A percentile compares a stretch with the other conserved stretches of the same genome.
Conservation (phyloP, 148 eudicot species). For the Rhododendron kiyosumense region DNA sequence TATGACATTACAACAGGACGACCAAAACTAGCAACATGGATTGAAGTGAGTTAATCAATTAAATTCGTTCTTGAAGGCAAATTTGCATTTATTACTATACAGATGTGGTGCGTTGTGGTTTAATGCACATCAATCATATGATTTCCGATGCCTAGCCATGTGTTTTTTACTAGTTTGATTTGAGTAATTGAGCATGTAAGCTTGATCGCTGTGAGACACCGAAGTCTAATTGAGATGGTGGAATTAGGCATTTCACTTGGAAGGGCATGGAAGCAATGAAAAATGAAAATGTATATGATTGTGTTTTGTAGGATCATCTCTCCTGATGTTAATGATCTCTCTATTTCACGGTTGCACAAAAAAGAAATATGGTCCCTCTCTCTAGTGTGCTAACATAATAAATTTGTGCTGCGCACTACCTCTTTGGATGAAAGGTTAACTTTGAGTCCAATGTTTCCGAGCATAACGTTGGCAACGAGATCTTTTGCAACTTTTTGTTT, state of each 20-base stretch:
- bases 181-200: neutral
- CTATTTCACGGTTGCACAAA: neutral
- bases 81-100: too few relatives aligned
- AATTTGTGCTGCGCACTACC: too few relatives aligned
- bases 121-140: too few relatives aligned
- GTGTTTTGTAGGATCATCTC: neutral
- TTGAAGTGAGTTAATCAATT: conserved; percentile 40
- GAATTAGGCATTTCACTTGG: neutral
- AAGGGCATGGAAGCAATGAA: neutral
- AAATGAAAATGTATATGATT: neutral
- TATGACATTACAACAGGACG: conserved; percentile 53
- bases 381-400: too few relatives aligned
- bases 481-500: neutral
- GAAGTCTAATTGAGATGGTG: neutral
- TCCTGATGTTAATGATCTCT: neutral
- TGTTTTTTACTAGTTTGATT: neutral
- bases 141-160: neutral
- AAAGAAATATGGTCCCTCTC: neutral
- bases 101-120: too few relatives aligned
- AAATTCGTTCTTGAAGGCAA: too few relatives aligned
- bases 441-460: neutral
- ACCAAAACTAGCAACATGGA: conserved; percentile 55
- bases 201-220: neutral
- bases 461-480: neutral
- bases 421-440: too few relatives aligned